Evolutionary conservation across 441 rosid species (phyloP), one percentile per base, ranked within the genome.

Genomic region (Populus hybrid): DNA sequence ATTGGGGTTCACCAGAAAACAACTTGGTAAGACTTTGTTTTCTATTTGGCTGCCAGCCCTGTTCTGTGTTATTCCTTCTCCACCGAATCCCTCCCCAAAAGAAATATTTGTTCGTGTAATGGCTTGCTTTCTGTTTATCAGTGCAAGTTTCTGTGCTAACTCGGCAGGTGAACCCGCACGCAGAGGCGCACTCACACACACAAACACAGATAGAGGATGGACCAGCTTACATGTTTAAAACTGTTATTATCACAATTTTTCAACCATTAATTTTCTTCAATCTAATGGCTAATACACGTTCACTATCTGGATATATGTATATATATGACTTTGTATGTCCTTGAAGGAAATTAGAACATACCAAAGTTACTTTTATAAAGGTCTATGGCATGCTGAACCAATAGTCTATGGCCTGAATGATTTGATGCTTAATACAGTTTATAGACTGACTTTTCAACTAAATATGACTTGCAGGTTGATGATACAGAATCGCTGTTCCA

Each of bases 1-100:
- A 88, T 78, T 86, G 87, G 90, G 85, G 20, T 59, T 89, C 89
- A 8, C 90, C 90, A 4, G 79, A 86, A 82, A 85, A 85, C 77
- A 89, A 88, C 82, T 81, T 85, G 91, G 89, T 86, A 82, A 34
- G 63, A 28, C 70, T 36, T 72, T 67, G 67, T 71, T 77, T 75
- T 70, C 72, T 26, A 16, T 69, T 71, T 6, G 63, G 61, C 69
- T 36, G 18, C 69, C 72, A 35, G 40, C 70, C 50, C 28, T 38
- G 71, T 35, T 66, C 40, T 20, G 50, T 35, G 2, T 67, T 28
- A 50, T 16, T 21, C 72, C 46, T 50, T 30, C 20, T 6, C 21
- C 23, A 50, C 7, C 4, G 28, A 30, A 68, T 75, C 35, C 28
- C 16, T 53, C 20, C n/a, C 42, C 20, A 2, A 20, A 68, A 30